Evolutionary conservation across 2,329 filamentous ascomycete species (phyloP).

Genomic region (Ilyonectria mors-panacis): DNA sequence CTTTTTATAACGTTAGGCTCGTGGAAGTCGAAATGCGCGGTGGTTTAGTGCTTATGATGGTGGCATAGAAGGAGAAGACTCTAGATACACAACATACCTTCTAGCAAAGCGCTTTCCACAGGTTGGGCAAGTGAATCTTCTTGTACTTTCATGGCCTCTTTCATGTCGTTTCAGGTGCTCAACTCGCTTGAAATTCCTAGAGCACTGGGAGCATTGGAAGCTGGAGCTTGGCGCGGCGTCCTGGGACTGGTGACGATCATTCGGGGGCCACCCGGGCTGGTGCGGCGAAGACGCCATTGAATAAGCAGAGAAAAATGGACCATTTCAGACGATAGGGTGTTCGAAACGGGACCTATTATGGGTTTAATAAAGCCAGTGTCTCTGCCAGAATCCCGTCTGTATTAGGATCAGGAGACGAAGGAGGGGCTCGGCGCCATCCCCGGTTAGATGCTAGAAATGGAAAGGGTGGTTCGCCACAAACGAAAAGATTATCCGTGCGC

Average conservation of each 20-base stretch:
- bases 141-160: slow-evolving; percentile 15
- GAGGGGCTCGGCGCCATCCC: slow-evolving; percentile 1
- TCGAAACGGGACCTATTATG: too few species aligned
- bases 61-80: neutral
- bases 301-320: neutral
- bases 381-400: neutral
- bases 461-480: neutral
- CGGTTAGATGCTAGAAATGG: neutral
- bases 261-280: neutral
- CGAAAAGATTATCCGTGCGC: slow-evolving; percentile 5
- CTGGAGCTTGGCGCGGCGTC: neutral
- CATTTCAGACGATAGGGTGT: neutral
- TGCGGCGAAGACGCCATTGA: slow-evolving; percentile 3
- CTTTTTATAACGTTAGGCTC: neutral
- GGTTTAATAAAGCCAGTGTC: neutral
- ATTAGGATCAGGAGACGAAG: slow-evolving; percentile 6
- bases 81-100: slow-evolving; percentile 1
- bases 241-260: neutral
- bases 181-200: slow-evolving; percentile 23
- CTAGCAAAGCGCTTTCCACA: slow-evolving; percentile 22
- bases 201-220: slow-evolving; percentile 5
- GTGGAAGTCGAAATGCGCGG: neutral
- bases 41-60: too few species aligned
- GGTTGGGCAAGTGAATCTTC: slow-evolving; percentile 12
- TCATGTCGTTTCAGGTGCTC: slow-evolving; percentile 29